A percentile compares a stretch with the other conserved stretches of the same genome.
Conservation (phyloP, 352 stramenopile species). For the Pythium aristosporum region DNA sequence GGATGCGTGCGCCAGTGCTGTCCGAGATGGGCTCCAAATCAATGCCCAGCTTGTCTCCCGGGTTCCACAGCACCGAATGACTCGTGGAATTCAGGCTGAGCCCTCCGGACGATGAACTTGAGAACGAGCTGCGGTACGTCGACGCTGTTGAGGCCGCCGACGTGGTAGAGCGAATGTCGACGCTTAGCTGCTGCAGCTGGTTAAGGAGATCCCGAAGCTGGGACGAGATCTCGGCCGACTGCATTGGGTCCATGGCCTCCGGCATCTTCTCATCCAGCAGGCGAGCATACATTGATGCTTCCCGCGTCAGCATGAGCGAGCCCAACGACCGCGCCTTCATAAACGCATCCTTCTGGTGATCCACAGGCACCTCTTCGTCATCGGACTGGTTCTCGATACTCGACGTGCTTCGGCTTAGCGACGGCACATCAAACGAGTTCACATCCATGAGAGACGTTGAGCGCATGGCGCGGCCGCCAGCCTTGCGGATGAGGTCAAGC, state of each 20-base stretch:
- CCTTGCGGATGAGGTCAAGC: slow-evolving; percentile 69
- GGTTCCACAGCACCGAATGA: slow-evolving; percentile 74
- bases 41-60: slow-evolving; percentile 71
- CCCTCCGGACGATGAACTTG: slow-evolving; percentile 44
- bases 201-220: slow-evolving; percentile 72
- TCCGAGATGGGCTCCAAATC: slow-evolving; percentile 48
- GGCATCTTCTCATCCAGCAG: slow-evolving; percentile 40
- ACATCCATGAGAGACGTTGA: slow-evolving; percentile 36
- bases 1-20: slow-evolving; percentile 60
- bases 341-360: slow-evolving; percentile 34
- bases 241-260: slow-evolving; percentile 39
- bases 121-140: slow-evolving; percentile 79
- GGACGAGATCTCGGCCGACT: slow-evolving; percentile 56
- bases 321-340: slow-evolving; percentile 52
- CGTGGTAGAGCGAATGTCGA: slow-evolving; percentile 58
- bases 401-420: slow-evolving; percentile 20
- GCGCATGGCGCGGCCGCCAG: slow-evolving; percentile 39
- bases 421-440: slow-evolving; percentile 24
- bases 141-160: slow-evolving; percentile 39
- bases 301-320: slow-evolving; percentile 40
- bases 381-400: slow-evolving; percentile 22
- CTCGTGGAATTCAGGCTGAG: slow-evolving; percentile 21
- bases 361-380: slow-evolving; percentile 15
- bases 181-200: slow-evolving; percentile 70
- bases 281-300: slow-evolving; percentile 40